Base-by-base conservation (phyloP, 2,329 filamentous ascomycete species). In the Dryadomyces sulphureus region DNA sequence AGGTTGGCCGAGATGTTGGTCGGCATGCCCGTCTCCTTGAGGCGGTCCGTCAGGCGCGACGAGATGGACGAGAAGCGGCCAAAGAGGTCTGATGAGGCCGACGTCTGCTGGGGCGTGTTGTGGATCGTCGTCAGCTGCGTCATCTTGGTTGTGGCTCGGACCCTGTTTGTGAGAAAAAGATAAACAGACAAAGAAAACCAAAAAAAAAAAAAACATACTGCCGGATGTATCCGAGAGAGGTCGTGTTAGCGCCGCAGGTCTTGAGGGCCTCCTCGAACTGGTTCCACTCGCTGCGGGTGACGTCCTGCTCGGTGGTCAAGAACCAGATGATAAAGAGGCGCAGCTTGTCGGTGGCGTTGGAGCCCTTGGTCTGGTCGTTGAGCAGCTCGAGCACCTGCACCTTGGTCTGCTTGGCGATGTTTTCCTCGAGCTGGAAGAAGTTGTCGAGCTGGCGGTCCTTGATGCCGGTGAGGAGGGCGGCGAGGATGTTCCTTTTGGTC, bases 311-410 rank as follows among this genome's bases (percentile, higher is more conserved):
- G 1, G 87, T 93, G 60, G 87, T 95, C 45, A 98, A 67, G 65
- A 85, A 92, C 92, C 92, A 98, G 56, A 98, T 95, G 53, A 96
- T 81, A 62, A 98, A 98, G 12, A 96, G 66, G 38, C 92, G 78
- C 24, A 98, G 75, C 65, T 96, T 96, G 62, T 98, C 92, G 20
- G 80, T 67, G 2, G 92, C 79, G 42, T 94, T 76, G 39, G 77
- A 85, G 44, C 92, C 92, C 64, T 93, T 94, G 51, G 79, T 77
- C 2, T 73, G 63, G 53, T 92, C 85, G 54, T 81, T 87, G 58
- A 98, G 77, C 12, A 93, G 69, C 47, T 96, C 88, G 35, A 96
- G 67, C 49, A 96, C 81, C 60, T 96, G 89, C 2, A 80, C 69
- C 64, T 94, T 94, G 43, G 81, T 86, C 61, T 94, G 86, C 65